Evolutionary conservation across 768 basidiomycete species (phyloP), one percentile per base, ranked within the genome.

Genomic region (Termitomyces sp.): DNA sequence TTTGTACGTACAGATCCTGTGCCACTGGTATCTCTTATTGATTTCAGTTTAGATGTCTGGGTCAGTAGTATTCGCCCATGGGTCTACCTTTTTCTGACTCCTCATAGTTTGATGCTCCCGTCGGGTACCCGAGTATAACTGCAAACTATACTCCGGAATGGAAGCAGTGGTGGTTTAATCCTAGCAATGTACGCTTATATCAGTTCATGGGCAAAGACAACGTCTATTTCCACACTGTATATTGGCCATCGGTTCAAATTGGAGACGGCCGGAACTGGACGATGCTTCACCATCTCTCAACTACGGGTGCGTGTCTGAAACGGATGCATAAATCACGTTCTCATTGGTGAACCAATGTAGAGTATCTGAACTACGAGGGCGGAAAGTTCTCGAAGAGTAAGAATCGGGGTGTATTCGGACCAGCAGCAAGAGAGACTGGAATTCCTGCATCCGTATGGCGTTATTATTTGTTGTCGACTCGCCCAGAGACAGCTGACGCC

Each of bases 131-230:
- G 3, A 97, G 96, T 74, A 98, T 99, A 64, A 99, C 97, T 2
- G 94, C 95, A 56, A 91, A 89, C 70, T 95, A 96, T 78, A 96
- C 93, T 40, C 79, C 89, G 20, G 89, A 97, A 64, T 99, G 97
- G 97, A 86, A 89, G 73, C 82, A 86, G 72, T 99, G 97, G 97
- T 99, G 97, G 97, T 86, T 91, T 70, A 90, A 96, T 70, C 91
- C 89, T 1, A 81, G 92, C 66, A 81, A 98, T 67, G 95, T 99
- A 61, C 81, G 85, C 67, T 79, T 98, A 55, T 97, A 94, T 77
- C 96, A 99, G 74, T 99, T 99, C 81, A 99, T 99, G 97, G 97
- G 97, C 71, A 99, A 99, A 78, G 96, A 98, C 72, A 98, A 95
- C 64, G 94, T 96, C 54, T 98, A 96, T 75, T 99, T 99, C 85